Evolutionary conservation across 78 protist genomes (phyloP).

Genomic region (Isochrysis galbana): DNA sequence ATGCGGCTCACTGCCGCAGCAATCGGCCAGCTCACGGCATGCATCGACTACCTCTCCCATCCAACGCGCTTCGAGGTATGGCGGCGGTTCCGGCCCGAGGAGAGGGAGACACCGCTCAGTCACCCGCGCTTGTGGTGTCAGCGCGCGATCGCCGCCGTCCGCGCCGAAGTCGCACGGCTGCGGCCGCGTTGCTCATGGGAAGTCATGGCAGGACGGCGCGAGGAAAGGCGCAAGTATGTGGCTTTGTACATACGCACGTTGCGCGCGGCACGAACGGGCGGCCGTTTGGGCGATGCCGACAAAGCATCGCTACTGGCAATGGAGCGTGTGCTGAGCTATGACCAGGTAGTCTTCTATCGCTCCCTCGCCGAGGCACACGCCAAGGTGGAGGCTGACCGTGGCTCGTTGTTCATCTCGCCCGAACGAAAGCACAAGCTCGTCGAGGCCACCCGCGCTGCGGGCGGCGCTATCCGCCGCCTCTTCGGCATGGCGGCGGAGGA

Average conservation of each 20-base stretch:
- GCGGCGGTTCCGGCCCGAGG: background rate
- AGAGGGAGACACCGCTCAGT: background rate
- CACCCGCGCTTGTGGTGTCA: background rate
- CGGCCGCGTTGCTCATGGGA: background rate
- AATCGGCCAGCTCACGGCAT: background rate
- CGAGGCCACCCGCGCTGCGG: background rate
- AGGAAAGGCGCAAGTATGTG: background rate
- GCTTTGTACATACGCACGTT: background rate
- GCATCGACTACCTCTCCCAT: background rate
- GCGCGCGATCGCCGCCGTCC: background rate
- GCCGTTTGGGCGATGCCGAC: background rate
- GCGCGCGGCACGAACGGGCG: background rate
- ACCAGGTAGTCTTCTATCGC: background rate
- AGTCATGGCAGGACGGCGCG: background rate
- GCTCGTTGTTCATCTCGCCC: background rate
- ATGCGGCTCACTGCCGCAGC: background rate
- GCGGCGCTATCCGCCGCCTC: background rate
- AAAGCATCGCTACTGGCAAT: background rate
- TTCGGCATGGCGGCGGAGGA: too few species aligned
- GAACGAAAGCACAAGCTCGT: too few species aligned
- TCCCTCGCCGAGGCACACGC: background rate
- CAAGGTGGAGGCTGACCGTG: background rate
- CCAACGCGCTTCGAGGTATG: background rate
- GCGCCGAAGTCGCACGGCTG: background rate
- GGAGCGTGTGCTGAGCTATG: background rate